Conservation (phyloP, 495 filamentous ascomycete species). For the Penicillium fimorum region DNA sequence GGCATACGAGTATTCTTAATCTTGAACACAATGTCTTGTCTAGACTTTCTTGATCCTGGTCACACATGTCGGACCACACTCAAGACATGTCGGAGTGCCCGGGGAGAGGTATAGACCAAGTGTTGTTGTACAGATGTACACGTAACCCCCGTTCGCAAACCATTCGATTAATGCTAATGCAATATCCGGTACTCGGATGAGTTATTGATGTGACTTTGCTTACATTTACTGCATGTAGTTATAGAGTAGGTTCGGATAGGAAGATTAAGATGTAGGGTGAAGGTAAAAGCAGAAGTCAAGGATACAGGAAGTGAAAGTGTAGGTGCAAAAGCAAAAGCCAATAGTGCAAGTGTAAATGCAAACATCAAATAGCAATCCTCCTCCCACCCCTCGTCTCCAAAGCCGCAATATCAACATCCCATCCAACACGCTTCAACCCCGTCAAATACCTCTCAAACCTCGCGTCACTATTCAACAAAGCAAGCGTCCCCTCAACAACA, state of each 20-base stretch:
- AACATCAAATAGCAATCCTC: conserved; percentile 28
- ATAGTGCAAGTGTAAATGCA: not conserved
- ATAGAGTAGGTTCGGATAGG: not conserved
- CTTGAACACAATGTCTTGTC: not conserved
- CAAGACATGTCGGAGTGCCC: not conserved
- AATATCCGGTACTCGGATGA: not conserved
- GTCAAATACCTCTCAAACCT: conserved; percentile 43
- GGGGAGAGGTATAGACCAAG: not conserved
- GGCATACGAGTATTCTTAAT: not conserved
- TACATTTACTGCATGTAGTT: not conserved
- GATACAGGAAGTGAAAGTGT: not conserved
- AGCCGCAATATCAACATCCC: conserved; percentile 57
- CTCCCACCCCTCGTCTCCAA: conserved; percentile 57
- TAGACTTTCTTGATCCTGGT: not conserved
- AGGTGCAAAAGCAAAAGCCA: not conserved
- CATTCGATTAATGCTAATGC: not conserved
- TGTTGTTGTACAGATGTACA: not conserved
- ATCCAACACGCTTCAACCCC: conserved; percentile 50
- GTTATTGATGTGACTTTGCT: not conserved
- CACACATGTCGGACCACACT: conserved; percentile 1
- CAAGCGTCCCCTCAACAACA: conserved; percentile 21
- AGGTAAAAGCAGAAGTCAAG: not conserved
- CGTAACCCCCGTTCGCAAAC: not conserved
- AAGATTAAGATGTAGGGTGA: too few species aligned
- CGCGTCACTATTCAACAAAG: conserved; percentile 33